phyloP scores from a whole-genome alignment of 163 green algal genomes.

The Chlamydomonas reinhardtii region DNA sequence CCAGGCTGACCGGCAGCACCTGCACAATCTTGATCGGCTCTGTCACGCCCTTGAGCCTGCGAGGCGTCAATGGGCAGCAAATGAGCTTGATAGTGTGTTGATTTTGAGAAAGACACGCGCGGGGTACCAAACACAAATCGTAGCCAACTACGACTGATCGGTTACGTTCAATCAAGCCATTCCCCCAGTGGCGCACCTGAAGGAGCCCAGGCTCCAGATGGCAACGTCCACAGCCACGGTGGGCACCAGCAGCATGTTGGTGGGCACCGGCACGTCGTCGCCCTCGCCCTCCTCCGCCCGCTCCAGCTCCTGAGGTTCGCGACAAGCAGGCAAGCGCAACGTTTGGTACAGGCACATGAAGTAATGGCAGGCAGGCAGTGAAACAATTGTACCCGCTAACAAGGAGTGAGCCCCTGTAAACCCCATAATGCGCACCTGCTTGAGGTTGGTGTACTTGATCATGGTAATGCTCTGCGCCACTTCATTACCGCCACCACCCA shows the following conservation, averaged over 20 bases:
- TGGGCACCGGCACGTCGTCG: constrained; percentile 44
- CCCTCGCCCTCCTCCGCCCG: constrained; percentile 38
- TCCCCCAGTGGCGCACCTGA: too few relatives aligned
- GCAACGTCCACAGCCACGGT: constrained; percentile 54
- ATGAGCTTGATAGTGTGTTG: too few relatives aligned
- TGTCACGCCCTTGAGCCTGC: constrained; percentile 56
- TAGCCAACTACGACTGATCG: too few relatives aligned
- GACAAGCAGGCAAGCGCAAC: too few relatives aligned
- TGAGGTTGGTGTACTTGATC: constrained; percentile 68
- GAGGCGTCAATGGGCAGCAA: too few relatives aligned
- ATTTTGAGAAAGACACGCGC: too few relatives aligned
- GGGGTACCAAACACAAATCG: too few relatives aligned
- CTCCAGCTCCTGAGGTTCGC: constrained; percentile 17
- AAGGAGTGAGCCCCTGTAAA: too few relatives aligned
- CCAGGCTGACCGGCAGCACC: constrained; percentile 40
- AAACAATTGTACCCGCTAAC: not conserved
- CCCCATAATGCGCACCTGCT: constrained; percentile 10
- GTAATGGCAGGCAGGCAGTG: too few relatives aligned
- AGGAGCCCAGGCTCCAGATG: constrained; percentile 55
- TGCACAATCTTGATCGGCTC: constrained; percentile 56
- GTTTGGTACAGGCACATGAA: too few relatives aligned
- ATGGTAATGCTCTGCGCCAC: constrained; percentile 63
- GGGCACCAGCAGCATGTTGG: constrained; percentile 46
- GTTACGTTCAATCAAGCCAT: too few relatives aligned
- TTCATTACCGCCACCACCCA: constrained; percentile 11